Evolutionary conservation across 768 basidiomycete species (phyloP).

Genomic region (Russula vinacea): DNA sequence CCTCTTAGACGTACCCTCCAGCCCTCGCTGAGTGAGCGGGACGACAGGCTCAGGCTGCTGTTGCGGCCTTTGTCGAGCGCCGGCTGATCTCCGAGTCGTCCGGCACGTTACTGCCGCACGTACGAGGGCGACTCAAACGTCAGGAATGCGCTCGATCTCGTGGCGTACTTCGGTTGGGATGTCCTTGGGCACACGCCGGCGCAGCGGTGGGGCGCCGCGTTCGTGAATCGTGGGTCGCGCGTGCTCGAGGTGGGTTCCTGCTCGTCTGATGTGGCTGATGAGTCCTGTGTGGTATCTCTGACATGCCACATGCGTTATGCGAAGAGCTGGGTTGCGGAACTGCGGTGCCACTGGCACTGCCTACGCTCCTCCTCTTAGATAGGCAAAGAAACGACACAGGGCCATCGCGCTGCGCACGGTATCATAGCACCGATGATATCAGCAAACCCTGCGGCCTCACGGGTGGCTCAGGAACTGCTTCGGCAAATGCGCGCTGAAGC

Average conservation of each 20-base stretch:
- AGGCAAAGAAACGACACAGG: not conserved
- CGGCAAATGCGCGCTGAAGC: not conserved
- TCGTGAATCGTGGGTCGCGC: constrained; percentile 50
- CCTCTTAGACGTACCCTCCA: constrained; percentile 95
- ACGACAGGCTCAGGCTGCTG: constrained; percentile 47
- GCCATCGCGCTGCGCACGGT: no score
- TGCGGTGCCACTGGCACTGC: no score
- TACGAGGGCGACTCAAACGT: constrained; percentile 98
- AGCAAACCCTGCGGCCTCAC: no score
- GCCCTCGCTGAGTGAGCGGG: constrained; percentile 41
- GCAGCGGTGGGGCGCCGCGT: constrained; percentile 29
- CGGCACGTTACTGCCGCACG: constrained; percentile 78
- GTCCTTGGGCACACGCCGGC: constrained; percentile 26
- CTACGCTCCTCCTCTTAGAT: constrained; percentile 69
- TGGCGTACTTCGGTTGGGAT: constrained; percentile 52
- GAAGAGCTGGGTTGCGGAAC: constrained; percentile 92
- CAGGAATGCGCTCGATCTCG: constrained; percentile 97
- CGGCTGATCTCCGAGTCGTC: constrained; percentile 90
- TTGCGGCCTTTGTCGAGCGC: constrained; percentile 72
- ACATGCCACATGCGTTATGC: not conserved
- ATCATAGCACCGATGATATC: no score
- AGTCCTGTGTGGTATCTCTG: constrained; percentile 1
- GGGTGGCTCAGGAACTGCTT: not conserved
- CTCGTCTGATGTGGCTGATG: not conserved
- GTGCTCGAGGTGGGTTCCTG: constrained; percentile 63